phyloP scores from a whole-genome alignment of 164 flowering plant genomes.

The Macadamia integrifolia region DNA sequence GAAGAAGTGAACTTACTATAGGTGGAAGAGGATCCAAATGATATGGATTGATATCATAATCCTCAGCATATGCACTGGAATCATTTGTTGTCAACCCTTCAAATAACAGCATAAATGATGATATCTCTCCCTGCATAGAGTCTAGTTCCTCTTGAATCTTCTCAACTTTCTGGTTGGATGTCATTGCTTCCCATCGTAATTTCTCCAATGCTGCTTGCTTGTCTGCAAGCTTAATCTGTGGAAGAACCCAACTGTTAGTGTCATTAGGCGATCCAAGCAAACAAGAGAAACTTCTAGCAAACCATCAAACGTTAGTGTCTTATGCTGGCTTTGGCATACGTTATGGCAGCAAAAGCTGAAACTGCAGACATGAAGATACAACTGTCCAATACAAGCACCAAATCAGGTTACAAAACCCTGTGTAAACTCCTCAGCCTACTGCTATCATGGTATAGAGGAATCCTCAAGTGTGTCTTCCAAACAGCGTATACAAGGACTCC shows the following conservation, averaged over 20 bases:
- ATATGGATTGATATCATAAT: conserved; percentile 38
- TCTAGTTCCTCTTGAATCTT: conserved; percentile 63
- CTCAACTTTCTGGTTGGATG: conserved; percentile 52
- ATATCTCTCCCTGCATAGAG: conserved; percentile 42
- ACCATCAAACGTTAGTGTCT: neutral
- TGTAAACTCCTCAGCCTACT: no score
- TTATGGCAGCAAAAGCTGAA: neutral
- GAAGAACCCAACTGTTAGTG: conserved; percentile 4
- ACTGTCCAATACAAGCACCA: neutral
- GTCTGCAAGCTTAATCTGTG: conserved; percentile 85
- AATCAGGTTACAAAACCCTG: no score
- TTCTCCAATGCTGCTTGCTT: conserved; percentile 88
- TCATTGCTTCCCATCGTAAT: conserved; percentile 78
- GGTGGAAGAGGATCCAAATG: conserved; percentile 28
- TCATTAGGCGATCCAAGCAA: neutral
- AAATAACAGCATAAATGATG: conserved; percentile 45
- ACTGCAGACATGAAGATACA: neutral
- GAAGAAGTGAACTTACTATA: conserved; percentile 39
- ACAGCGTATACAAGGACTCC: no score
- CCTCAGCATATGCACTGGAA: conserved; percentile 22
- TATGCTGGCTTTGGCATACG: no score
- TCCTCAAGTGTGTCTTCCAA: no score
- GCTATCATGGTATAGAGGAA: no score
- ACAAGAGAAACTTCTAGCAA: neutral
- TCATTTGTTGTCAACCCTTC: conserved; percentile 41